A percentile compares a stretch with the other conserved stretches of the same genome.
Conservation (phyloP, 1,284 basidiomycete species). For the Ustilago vetiveriae region DNA sequence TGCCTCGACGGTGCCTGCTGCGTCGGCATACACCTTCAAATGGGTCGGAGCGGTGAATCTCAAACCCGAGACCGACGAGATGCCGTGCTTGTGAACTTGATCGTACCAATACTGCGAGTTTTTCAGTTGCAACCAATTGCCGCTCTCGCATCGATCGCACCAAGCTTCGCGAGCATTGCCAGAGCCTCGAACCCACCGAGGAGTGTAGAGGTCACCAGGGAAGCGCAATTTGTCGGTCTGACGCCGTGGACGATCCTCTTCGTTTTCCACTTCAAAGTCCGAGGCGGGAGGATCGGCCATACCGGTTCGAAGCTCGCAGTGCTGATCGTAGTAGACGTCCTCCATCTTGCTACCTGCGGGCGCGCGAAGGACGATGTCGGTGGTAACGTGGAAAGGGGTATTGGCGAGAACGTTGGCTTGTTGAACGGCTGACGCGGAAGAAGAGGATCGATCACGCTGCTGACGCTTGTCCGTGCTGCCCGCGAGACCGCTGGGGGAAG, state of each 20-base stretch:
- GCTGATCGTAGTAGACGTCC: conserved; percentile 55
- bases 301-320: conserved; percentile 42
- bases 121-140: conserved; percentile 58
- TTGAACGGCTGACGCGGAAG: conserved; percentile 30
- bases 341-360: conserved; percentile 48
- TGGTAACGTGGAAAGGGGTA: conserved; percentile 48
- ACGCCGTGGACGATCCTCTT: conserved; percentile 42
- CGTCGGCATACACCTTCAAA: conserved; percentile 48
- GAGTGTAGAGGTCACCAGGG: conserved; percentile 55
- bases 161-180: conserved; percentile 55
- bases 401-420: conserved; percentile 43
- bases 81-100: conserved; percentile 55
- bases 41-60: conserved; percentile 53
- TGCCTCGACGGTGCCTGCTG: conserved; percentile 48
- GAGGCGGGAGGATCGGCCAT: conserved; percentile 43
- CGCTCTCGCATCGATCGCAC: conserved; percentile 55
- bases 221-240: conserved; percentile 58
- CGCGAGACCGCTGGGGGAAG: conserved; percentile 31
- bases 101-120: conserved; percentile 61
- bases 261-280: conserved; percentile 47
- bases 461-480: conserved; percentile 34
- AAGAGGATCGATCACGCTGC: conserved; percentile 34
- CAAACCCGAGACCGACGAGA: conserved; percentile 49
- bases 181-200: conserved; percentile 52
- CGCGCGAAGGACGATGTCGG: conserved; percentile 51